Evolutionary conservation across 1,284 basidiomycete species (phyloP).

Genomic region (Ganoderma resinaceum): DNA sequence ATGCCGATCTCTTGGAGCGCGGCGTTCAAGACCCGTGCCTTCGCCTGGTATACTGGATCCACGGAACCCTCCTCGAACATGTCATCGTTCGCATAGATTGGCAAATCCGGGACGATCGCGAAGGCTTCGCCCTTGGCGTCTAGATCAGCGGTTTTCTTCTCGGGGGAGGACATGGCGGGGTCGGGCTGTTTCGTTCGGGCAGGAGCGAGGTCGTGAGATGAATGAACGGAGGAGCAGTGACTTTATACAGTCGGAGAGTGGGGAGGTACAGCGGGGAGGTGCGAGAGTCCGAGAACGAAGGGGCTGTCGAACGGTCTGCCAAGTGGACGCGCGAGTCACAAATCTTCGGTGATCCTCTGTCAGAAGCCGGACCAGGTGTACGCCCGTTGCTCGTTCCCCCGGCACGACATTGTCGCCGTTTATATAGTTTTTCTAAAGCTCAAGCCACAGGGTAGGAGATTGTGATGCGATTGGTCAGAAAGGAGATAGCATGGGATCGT

Average conservation of each 20-base stretch:
- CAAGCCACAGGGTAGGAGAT: not conserved
- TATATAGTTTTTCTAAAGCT: not conserved
- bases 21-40: constrained; percentile 61
- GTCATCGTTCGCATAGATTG: constrained; percentile 23
- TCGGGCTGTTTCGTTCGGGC: not conserved
- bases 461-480: constrained; percentile 10
- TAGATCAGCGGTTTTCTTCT: constrained; percentile 16
- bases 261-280: not conserved
- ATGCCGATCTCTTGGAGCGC: constrained; percentile 71
- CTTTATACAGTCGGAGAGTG: not conserved
- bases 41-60: constrained; percentile 63
- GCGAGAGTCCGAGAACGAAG: not conserved
- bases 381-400: not conserved
- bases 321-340: not conserved
- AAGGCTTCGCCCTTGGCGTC: constrained; percentile 23
- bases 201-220: not conserved
- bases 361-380: not conserved
- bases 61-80: constrained; percentile 54
- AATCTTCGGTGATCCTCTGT: too few relatives aligned
- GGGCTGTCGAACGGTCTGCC: not conserved
- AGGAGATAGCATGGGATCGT: constrained; percentile 14
- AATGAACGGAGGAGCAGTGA: not conserved
- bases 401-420: not conserved
- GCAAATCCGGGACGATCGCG: constrained; percentile 3
- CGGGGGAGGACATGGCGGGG: constrained; percentile 16